Percentiles rank a stretch among this genome's conserved stretches.
These are phyloP conservation scores for Flaveria bidentis DNA, from an alignment of 129 eudicot genomes.

Conservation along the genomic window DNA sequence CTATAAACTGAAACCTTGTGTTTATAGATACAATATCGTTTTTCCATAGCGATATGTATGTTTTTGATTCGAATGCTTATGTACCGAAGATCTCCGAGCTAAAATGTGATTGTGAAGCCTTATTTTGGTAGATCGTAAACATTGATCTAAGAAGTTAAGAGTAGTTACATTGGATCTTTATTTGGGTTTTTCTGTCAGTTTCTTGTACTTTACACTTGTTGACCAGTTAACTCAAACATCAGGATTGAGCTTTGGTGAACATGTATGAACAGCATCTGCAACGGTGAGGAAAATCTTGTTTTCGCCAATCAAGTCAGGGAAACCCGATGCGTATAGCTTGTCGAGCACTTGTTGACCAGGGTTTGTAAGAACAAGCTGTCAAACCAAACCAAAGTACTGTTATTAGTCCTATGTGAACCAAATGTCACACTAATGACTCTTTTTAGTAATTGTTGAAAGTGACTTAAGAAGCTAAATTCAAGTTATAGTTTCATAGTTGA, in stretches of 20 bases:
- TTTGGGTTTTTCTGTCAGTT: not conserved
- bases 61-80: not conserved
- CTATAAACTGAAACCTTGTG: not conserved
- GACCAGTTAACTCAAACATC: slow-evolving; percentile 37
- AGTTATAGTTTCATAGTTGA: not conserved
- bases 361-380: slow-evolving; percentile 77
- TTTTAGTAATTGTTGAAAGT: not conserved
- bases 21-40: not conserved
- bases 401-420: not conserved
- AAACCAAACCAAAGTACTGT: slow-evolving; percentile 16
- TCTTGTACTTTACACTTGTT: not conserved
- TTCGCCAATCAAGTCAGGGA: slow-evolving; percentile 60
- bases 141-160: no score
- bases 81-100: not conserved
- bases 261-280: slow-evolving; percentile 68
- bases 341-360: slow-evolving; percentile 73
- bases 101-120: not conserved
- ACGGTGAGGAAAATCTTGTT: slow-evolving; percentile 81
- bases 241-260: slow-evolving; percentile 53
- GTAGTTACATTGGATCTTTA: not conserved
- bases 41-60: not conserved
- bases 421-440: not conserved
- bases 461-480: no score
- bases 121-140: not conserved
- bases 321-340: slow-evolving; percentile 64